Evolutionary conservation across 1,284 basidiomycete species (phyloP), one percentile per base, ranked within the genome.

Genomic region (Anthracocystis setariae): DNA sequence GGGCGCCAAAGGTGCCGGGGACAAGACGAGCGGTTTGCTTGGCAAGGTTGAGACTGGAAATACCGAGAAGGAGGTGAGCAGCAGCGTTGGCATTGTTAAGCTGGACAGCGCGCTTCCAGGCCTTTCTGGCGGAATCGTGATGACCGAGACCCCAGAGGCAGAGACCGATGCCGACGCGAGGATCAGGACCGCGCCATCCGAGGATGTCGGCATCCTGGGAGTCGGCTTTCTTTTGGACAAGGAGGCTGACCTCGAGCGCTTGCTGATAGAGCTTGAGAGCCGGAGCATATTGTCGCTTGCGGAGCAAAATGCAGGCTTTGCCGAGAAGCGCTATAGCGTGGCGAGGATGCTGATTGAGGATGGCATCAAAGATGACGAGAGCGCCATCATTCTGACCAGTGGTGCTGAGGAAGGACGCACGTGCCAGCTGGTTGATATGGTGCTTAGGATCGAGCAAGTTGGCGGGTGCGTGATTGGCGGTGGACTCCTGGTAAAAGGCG

Each of bases 121-220:
- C 81, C 25, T 79, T 74, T 5, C 76, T 52, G 24, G 81, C 81
- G 17, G 78, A 67, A 42, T 76, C 74, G 54, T 72, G 69, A 20
- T 70, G 67, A 24, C 76, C 79, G 17, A 82, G 62, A n/a, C 69
- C 76, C 60, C 70, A 74, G 24, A 82, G 75, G 42, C 76, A 80
- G 50, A 82, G 73, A 33, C 81, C 81, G 29, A 82, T 75, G 10
- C 81, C 81, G 23, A 82, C 62, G 21, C 81, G 76, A 21, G 81
- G 73, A 42, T 82, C 81, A 20, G 81, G 78, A 5, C 81, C 80
- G 8, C 55, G 49, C 79, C 73, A 73, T 15, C 59, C 56, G 24
- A 73, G 53, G 7, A 33, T 49, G 46, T 62, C 42, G 13, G 63
- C 66, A 21, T 71, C 42, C 23, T 62, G 52, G 33, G 42, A 60